These are phyloP conservation scores for Rhodosporidiobolus odoratus DNA, from an alignment of 768 basidiomycete genomes.

Conservation along the genomic window DNA sequence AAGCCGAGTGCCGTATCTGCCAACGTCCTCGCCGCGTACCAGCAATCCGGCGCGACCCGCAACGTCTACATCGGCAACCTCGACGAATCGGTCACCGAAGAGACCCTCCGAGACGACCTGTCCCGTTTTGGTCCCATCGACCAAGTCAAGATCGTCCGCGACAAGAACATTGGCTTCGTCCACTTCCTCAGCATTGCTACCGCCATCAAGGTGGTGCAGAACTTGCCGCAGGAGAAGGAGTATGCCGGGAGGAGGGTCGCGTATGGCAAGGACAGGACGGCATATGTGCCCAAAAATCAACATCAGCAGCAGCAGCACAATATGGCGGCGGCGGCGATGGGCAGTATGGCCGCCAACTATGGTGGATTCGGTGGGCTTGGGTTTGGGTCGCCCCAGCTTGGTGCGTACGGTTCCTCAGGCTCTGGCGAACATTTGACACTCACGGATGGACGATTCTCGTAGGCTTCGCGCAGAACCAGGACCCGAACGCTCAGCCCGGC, in stretches of 20 bases:
- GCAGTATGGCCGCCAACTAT: slow-evolving; percentile 45
- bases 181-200: slow-evolving; percentile 93
- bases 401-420: slow-evolving; percentile 18
- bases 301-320: slow-evolving; percentile 56
- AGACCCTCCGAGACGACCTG: slow-evolving; percentile 82
- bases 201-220: slow-evolving; percentile 94
- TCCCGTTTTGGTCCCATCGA: slow-evolving; percentile 92
- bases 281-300: slow-evolving; percentile 92
- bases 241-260: slow-evolving; percentile 90
- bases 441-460: too few species aligned
- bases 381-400: slow-evolving; percentile 39
- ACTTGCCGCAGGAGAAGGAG: slow-evolving; percentile 79
- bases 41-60: slow-evolving; percentile 83
- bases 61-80: slow-evolving; percentile 96
- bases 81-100: slow-evolving; percentile 62
- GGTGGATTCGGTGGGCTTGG: slow-evolving; percentile 38
- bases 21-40: slow-evolving; percentile 78
- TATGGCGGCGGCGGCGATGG: slow-evolving; percentile 47
- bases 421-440: slow-evolving; percentile 45
- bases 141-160: slow-evolving; percentile 97
- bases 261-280: slow-evolving; percentile 90
- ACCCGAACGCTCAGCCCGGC: slow-evolving; percentile 54
- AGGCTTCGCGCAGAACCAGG: slow-evolving; percentile 39
- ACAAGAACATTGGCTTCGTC: slow-evolving; percentile 99
- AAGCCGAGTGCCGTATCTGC: slow-evolving; percentile 84